Percentiles rank a stretch among this genome's conserved stretches.
Conservation (phyloP, 139 green algal genomes). For the Diplosphaera chodatii region DNA sequence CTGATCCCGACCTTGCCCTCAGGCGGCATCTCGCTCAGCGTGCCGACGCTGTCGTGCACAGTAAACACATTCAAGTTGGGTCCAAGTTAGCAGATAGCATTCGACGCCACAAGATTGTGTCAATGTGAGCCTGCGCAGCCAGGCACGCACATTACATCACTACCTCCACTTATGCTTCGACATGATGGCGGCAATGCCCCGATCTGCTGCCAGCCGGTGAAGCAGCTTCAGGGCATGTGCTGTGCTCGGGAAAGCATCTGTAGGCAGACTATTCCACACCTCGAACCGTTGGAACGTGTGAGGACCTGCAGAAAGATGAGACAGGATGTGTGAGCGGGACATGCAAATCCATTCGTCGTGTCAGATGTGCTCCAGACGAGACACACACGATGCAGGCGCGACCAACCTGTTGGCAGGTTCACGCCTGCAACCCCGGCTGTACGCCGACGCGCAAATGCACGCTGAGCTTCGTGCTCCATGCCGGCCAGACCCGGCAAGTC, state of each 20-base stretch:
- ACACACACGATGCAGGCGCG: background rate
- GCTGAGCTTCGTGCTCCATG: conserved; percentile 58
- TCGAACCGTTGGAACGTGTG: conserved; percentile 36
- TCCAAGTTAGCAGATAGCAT: no score
- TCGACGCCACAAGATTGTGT: no score
- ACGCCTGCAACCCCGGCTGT: background rate
- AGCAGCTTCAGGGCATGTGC: conserved; percentile 57
- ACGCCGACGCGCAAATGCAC: conserved; percentile 20
- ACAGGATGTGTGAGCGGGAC: no score
- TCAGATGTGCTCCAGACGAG: no score
- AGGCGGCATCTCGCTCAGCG: conserved; percentile 81
- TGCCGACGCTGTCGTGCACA: conserved; percentile 43
- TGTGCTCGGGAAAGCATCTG: conserved; percentile 17
- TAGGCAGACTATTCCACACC: conserved; percentile 25
- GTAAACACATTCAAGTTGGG: no score
- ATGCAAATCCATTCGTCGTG: no score
- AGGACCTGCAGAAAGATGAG: background rate
- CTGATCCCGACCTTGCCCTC: conserved; percentile 64
- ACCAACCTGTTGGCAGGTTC: conserved; percentile 7
- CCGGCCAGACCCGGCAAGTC: conserved; percentile 26
- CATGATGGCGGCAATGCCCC: conserved; percentile 75
- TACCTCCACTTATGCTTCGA: conserved; percentile 32
- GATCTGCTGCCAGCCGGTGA: conserved; percentile 50
- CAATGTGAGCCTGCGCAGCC: no score
- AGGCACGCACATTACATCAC: no score